These are phyloP conservation scores for Eucalyptus regnans DNA, from an alignment of 345 rosid genomes.

Conservation along the genomic window DNA sequence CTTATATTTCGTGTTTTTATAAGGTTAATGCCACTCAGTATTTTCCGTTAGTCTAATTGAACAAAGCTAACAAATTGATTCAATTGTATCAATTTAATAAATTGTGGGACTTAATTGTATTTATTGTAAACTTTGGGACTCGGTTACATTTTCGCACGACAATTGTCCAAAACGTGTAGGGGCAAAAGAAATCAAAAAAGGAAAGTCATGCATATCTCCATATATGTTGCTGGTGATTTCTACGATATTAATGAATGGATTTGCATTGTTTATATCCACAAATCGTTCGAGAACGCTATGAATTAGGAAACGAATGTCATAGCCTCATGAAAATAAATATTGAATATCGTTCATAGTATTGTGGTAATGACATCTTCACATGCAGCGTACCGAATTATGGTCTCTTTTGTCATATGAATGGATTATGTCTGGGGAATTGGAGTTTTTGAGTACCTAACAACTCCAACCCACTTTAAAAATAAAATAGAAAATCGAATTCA, in stretches of 20 bases:
- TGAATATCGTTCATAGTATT: neutral
- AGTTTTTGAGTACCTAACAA: neutral
- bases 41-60: rapidly evolving
- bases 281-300: neutral
- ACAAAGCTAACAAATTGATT: neutral
- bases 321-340: neutral
- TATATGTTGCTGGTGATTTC: neutral
- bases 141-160: rapidly evolving
- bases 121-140: neutral
- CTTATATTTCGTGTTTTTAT: neutral
- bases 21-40: rapidly evolving
- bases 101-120: rapidly evolving
- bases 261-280: neutral
- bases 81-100: neutral
- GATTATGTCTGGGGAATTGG: neutral
- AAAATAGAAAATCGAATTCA: neutral
- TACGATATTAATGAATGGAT: neutral
- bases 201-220: neutral
- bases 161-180: neutral
- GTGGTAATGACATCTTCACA: neutral
- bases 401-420: neutral
- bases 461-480: neutral
- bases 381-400: neutral
- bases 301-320: neutral
- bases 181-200: neutral